A percentile compares a stretch with the other conserved stretches of the same genome.
These are phyloP conservation scores for Phytophthora pinifolia DNA, from an alignment of 352 stramenopile genomes.

Conservation along the genomic window DNA sequence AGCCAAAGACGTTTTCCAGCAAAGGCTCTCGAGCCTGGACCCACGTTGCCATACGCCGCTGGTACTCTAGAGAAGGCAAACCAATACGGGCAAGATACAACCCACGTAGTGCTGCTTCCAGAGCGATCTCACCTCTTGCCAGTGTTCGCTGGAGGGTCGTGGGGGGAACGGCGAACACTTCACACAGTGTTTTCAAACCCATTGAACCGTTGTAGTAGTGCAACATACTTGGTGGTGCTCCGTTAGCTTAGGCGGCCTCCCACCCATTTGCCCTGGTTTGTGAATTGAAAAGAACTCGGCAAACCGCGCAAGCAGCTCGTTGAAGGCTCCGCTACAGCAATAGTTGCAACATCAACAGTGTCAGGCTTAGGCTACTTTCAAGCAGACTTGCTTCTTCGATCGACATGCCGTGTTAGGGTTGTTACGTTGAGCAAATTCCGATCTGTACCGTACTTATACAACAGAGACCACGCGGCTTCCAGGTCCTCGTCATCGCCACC, in stretches of 20 bases:
- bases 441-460: conserved; percentile 5
- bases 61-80: conserved; percentile 1
- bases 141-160: neutral
- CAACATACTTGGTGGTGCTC: conserved; percentile 3
- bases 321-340: neutral
- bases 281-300: neutral
- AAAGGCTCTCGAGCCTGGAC: neutral
- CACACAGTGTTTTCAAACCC: conserved; percentile 1
- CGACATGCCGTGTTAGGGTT: conserved; percentile 2
- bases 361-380: no score
- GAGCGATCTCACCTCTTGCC: neutral
- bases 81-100: neutral
- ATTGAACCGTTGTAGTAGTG: conserved; percentile 7
- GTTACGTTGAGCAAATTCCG: conserved; percentile 6
- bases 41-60: neutral
- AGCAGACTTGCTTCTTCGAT: no score
- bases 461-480: neutral
- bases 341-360: no score
- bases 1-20: conserved; percentile 1
- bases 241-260: neutral
- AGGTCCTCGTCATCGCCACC: no score
- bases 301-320: conserved; percentile 2
- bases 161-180: neutral
- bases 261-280: neutral
- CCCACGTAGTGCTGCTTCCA: neutral